Conservation (phyloP, 140 eudicot genomes). For the Anethum foeniculum region DNA sequence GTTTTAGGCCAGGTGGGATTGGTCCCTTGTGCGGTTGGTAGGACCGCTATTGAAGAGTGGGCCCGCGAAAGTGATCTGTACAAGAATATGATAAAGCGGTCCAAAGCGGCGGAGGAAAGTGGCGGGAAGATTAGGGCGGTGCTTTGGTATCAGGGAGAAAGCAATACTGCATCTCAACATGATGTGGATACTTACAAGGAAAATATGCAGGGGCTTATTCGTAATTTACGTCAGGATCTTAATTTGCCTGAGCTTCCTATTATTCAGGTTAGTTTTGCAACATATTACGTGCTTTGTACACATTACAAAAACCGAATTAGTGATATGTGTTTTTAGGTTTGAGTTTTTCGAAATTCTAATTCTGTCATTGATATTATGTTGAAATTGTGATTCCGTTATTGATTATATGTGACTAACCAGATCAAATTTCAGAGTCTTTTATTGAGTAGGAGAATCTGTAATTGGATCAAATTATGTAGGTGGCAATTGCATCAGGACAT, state of each 20-base stretch:
- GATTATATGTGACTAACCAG: too few relatives aligned
- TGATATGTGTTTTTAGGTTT: too few relatives aligned
- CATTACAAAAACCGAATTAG: too few relatives aligned
- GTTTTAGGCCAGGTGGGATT: constrained; percentile 44
- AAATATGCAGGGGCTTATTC: constrained; percentile 56
- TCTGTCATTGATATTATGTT: too few relatives aligned
- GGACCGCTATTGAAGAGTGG: constrained; percentile 91
- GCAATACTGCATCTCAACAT: constrained; percentile 29
- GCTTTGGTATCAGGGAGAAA: constrained; percentile 95
- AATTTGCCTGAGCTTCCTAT: constrained; percentile 58
- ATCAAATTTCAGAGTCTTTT: too few relatives aligned
- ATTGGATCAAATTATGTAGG: constrained; percentile 24
- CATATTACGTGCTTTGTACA: too few relatives aligned
- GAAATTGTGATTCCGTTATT: too few relatives aligned
- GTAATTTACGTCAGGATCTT: constrained; percentile 59
- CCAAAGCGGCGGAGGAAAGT: constrained; percentile 36
- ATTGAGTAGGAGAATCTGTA: too few relatives aligned
- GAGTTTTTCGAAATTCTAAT: too few relatives aligned
- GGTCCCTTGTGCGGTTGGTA: constrained; percentile 91
- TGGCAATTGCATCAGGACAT: constrained; percentile 77
- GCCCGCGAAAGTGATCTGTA: constrained; percentile 53
- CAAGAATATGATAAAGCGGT: constrained; percentile 61
- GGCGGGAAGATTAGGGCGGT: constrained; percentile 64
- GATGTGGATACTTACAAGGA: constrained; percentile 44
- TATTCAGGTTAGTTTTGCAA: constrained; percentile 47